phyloP scores from a whole-genome alignment of 345 rosid species.

The Arabis hirsuta region DNA sequence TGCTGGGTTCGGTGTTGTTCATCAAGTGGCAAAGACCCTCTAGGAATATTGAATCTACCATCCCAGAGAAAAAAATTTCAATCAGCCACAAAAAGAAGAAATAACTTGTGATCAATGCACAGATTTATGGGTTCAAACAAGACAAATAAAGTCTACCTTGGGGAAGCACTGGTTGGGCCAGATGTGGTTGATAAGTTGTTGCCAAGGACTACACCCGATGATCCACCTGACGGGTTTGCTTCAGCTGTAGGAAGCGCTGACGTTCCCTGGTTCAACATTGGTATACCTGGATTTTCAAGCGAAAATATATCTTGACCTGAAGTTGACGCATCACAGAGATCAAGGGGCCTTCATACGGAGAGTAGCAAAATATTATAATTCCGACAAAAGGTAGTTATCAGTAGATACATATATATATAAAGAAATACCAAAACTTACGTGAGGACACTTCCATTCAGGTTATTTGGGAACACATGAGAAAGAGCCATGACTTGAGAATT shows the following conservation, averaged over 20 bases:
- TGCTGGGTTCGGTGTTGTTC: conserved; percentile 82
- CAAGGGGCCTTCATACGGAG: conserved; percentile 83
- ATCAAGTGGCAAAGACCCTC: conserved; percentile 67
- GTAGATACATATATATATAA: conserved; percentile 13
- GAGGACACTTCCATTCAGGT: conserved; percentile 65
- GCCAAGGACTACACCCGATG: conserved; percentile 60
- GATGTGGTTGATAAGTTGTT: conserved; percentile 60
- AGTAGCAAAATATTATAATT: conserved; percentile 32
- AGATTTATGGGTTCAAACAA: conserved; percentile 6
- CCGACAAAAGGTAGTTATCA: conserved; percentile 3
- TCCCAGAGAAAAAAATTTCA: conserved; percentile 49
- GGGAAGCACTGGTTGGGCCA: conserved; percentile 55
- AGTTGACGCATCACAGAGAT: conserved; percentile 69
- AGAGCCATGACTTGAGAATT: conserved; percentile 74
- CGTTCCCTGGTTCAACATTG: conserved; percentile 63
- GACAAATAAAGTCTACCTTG: conserved; percentile 28
- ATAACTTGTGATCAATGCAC: background rate
- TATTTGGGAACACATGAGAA: conserved; percentile 78
- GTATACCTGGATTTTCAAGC: conserved; percentile 59
- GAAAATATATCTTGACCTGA: conserved; percentile 66
- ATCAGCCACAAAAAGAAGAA: conserved; percentile 15
- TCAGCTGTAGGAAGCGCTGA: conserved; percentile 61
- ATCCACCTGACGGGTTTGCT: conserved; percentile 60
- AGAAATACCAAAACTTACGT: conserved; percentile 61
- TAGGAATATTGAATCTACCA: conserved; percentile 65